phyloP scores from a whole-genome alignment of 2,329 filamentous ascomycete species.

The Ophiostoma tasmaniense region DNA sequence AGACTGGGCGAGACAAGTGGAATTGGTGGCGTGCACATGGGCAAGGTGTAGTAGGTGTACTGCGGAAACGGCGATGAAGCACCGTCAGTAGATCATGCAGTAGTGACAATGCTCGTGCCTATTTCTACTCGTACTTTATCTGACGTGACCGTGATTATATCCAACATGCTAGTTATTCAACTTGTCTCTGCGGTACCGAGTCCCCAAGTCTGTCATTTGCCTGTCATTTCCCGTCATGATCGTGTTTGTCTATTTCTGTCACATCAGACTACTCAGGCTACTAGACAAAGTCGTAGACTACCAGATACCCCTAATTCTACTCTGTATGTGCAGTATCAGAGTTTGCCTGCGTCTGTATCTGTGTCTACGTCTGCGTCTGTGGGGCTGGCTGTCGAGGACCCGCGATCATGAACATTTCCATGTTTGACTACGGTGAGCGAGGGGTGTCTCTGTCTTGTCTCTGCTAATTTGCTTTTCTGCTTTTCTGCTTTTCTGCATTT shows the following conservation, averaged over 20 bases:
- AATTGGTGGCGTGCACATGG: neutral
- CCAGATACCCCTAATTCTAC: neutral
- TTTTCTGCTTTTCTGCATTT: neutral
- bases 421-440: neutral
- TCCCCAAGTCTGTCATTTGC: neutral
- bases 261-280: too few species aligned
- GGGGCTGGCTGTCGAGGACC: conserved; percentile 2
- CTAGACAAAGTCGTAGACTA: too few species aligned
- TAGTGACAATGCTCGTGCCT: neutral
- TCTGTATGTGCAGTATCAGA: neutral
- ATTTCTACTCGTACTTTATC: neutral
- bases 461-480: neutral
- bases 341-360: neutral
- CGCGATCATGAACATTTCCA: conserved; percentile 8
- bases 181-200: neutral
- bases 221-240: neutral
- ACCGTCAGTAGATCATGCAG: neutral
- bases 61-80: neutral
- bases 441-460: neutral
- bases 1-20: neutral
- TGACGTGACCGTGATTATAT: neutral
- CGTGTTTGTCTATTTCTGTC: neutral
- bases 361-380: neutral
- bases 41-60: neutral
- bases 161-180: neutral